Percentiles rank a stretch among this genome's conserved stretches.
Evolutionary conservation across 225 moss, liverwort and hornwort genomes (phyloP).

Genomic region (Lunularia cruciata): DNA sequence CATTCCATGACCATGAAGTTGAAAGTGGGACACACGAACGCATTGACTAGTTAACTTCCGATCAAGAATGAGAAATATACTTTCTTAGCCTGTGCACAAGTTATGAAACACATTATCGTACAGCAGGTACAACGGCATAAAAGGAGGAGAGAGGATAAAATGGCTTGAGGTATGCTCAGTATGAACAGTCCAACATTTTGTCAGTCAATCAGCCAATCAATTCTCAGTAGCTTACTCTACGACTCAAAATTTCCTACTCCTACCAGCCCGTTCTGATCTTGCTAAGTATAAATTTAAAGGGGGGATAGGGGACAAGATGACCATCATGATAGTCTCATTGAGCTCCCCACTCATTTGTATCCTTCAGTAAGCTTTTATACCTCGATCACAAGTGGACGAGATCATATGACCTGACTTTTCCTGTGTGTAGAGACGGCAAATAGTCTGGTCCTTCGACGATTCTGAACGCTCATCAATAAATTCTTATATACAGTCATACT

Average conservation of each 20-base stretch:
- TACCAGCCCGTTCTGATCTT: not conserved
- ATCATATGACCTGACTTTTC: not conserved
- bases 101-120: no score
- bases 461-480: not conserved
- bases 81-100: no score
- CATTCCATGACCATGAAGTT: no score
- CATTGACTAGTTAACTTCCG: no score
- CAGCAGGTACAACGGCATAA: no score
- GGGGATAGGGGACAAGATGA: not conserved
- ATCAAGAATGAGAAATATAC: no score
- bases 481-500: slow-evolving; percentile 38
- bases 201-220: not conserved
- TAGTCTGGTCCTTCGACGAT: not conserved
- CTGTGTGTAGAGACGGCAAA: not conserved
- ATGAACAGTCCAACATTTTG: not conserved
- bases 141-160: no score
- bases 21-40: no score
- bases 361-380: not conserved
- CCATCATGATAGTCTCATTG: not conserved
- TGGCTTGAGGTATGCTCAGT: not conserved
- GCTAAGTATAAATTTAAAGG: not conserved
- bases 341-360: not conserved
- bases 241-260: slow-evolving; percentile 6
- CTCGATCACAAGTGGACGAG: not conserved
- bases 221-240: not conserved